These are phyloP conservation scores for Suzukiozyma palmioleophila DNA, from an alignment of 1,139 yeast species.

Conservation along the genomic window DNA sequence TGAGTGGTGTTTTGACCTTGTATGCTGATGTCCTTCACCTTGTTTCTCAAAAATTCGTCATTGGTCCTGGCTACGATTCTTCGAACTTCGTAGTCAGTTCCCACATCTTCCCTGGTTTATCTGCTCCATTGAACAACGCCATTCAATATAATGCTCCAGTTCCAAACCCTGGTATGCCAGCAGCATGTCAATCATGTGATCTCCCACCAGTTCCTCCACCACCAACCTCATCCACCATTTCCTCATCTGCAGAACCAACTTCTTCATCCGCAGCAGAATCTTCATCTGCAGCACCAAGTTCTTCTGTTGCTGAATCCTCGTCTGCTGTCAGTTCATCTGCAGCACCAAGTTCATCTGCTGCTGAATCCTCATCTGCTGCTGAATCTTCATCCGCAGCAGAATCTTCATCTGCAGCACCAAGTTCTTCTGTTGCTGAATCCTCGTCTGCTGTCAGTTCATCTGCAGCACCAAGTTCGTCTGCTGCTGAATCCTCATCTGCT, in stretches of 20 bases:
- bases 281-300: too few species aligned
- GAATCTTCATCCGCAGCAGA: too few species aligned
- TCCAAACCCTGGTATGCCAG: conserved; percentile 5
- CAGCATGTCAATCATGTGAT: conserved; percentile 9
- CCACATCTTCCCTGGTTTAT: conserved; percentile 8
- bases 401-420: too few species aligned
- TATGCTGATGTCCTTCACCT: conserved; percentile 4
- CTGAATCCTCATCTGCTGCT: too few species aligned
- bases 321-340: too few species aligned
- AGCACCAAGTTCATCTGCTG: too few species aligned
- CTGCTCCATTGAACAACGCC: conserved; percentile 7
- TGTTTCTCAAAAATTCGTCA: conserved; percentile 10
- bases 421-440: too few species aligned
- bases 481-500: neutral
- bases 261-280: too few species aligned
- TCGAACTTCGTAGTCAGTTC: conserved; percentile 7
- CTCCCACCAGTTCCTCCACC: conserved; percentile 9
- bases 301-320: too few species aligned
- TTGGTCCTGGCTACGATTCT: conserved; percentile 14
- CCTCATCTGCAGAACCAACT: too few species aligned
- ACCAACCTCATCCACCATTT: too few species aligned
- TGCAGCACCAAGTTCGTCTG: neutral
- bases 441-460: too few species aligned
- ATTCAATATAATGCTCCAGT: conserved; percentile 15
- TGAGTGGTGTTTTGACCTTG: conserved; percentile 17